Evolutionary conservation across 352 stramenopile species (phyloP), one percentile per base, ranked within the genome.

Genomic region (Phytophthora fragariaefolia): DNA sequence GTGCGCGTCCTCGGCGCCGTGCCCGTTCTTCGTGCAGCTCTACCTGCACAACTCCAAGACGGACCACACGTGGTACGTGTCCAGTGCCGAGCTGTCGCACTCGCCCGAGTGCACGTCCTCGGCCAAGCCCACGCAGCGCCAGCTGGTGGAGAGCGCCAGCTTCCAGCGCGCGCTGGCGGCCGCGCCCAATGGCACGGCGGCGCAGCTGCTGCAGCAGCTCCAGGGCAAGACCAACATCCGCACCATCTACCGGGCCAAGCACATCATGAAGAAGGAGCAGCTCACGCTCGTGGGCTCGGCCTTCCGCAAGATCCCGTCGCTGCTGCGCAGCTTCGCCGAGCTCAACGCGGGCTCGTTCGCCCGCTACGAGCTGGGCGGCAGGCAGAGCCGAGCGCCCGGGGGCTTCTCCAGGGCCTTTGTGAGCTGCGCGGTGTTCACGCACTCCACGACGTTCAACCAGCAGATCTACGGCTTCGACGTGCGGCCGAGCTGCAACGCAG

Each of bases 21-120:
- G 82, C 26, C 70, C 78, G 26, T 91, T 91, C 71, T 87, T 85
- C 70, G 82, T 91, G 66, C 79, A 89, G 54, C 66, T 89, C 22
- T 89, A 89, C 58, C 67, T 83, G 61, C 79, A 83, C 50, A 83
- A 83, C 57, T 83, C 77, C 63, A 79, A 81, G 63, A 71, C 69
- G 12, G 71, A 87, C 64, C 60, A 73, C 36, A 75, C 70, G 3
- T 91, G 82, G 82, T 91, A 91, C 66, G 71, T 91, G 17, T 91
- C 82, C 26, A 85, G 76, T 6, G 54, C 79, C 12, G 49, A 89
- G 9, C 51, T 85, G 27, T 62, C 30, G 12, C 82, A 91, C 60
- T 68, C 68, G n/a, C 27, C 48, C 10, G 56, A 69, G 15, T 91
- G 82, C 51, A 74, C 71, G 34, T 87, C 82, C 2, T 65, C 40